Percentiles rank a stretch among this genome's conserved stretches.
Evolutionary conservation across 257 asterid species (phyloP).

Genomic region (Leptodermis oblonga): DNA sequence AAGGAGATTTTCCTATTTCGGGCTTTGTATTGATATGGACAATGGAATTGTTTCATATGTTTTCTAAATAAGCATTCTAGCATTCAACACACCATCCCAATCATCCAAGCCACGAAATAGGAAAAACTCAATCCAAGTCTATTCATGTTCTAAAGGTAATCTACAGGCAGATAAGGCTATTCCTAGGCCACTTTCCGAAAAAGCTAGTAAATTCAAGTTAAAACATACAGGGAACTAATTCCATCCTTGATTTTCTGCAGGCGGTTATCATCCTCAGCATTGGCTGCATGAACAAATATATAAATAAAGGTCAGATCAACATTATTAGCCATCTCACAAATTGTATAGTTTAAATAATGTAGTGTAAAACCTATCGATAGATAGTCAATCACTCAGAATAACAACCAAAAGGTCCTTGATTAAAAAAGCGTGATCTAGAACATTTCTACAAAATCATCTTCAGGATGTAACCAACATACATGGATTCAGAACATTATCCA

Average conservation of each 20-base stretch:
- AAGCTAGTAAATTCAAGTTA: constrained; percentile 6
- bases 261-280: constrained; percentile 48
- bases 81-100: not conserved
- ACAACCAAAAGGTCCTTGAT: not conserved
- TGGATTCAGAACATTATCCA: not conserved
- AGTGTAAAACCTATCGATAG: not conserved
- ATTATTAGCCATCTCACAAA: not conserved
- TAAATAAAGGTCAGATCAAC: constrained; percentile 3
- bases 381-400: not conserved
- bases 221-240: constrained; percentile 71
- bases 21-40: not conserved
- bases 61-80: not conserved
- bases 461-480: not conserved
- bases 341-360: not conserved
- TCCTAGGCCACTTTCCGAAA: not conserved
- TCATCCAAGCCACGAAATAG: not conserved
- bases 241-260: constrained; percentile 76
- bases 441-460: not conserved
- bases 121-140: not conserved
- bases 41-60: not conserved
- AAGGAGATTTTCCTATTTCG: not conserved
- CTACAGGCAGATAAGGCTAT: not conserved
- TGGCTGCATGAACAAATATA: constrained; percentile 39
- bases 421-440: not conserved
- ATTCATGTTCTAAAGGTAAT: not conserved